Conservation (phyloP, 495 filamentous ascomycete species). For the Tuber calosporum region DNA sequence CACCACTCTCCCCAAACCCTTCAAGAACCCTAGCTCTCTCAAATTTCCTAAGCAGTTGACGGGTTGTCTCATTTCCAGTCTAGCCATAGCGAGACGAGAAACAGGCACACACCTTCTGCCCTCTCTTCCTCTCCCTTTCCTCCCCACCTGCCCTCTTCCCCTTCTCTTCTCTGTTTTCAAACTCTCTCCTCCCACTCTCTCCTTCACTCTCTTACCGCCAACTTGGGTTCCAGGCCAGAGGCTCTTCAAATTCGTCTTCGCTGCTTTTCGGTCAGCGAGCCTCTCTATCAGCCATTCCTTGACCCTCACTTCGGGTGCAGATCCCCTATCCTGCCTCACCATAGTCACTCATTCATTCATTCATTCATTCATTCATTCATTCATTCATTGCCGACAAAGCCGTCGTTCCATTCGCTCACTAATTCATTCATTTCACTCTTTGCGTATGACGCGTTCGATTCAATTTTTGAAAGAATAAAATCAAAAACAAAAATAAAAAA, state of each 20-base stretch:
- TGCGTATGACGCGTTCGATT: not conserved
- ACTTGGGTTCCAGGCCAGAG: constrained; percentile 23
- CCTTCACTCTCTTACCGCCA: constrained; percentile 16
- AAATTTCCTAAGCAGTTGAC: constrained; percentile 16
- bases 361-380: not conserved
- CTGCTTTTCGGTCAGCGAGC: constrained; percentile 25
- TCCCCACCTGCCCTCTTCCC: constrained; percentile 25
- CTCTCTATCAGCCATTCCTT: constrained; percentile 40
- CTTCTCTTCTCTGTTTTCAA: constrained; percentile 23
- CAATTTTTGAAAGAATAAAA: not conserved
- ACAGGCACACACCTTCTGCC: constrained; percentile 14
- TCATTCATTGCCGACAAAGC: not conserved
- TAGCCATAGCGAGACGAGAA: constrained; percentile 7
- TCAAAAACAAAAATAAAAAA: too few relatives aligned
- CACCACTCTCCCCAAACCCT: not conserved
- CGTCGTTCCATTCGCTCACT: not conserved
- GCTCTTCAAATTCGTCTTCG: constrained; percentile 21
- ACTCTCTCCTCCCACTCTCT: constrained; percentile 1
- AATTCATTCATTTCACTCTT: not conserved
- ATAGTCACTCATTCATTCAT: not conserved
- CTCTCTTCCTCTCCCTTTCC: constrained; percentile 8
- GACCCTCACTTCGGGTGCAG: constrained; percentile 7
- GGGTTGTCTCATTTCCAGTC: constrained; percentile 25
- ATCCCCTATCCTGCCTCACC: not conserved
- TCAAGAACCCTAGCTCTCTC: constrained; percentile 14